Percentiles rank a stretch among this genome's conserved stretches.
Conservation (phyloP, 2,329 filamentous ascomycete genomes). For the Penicillium sp. region DNA sequence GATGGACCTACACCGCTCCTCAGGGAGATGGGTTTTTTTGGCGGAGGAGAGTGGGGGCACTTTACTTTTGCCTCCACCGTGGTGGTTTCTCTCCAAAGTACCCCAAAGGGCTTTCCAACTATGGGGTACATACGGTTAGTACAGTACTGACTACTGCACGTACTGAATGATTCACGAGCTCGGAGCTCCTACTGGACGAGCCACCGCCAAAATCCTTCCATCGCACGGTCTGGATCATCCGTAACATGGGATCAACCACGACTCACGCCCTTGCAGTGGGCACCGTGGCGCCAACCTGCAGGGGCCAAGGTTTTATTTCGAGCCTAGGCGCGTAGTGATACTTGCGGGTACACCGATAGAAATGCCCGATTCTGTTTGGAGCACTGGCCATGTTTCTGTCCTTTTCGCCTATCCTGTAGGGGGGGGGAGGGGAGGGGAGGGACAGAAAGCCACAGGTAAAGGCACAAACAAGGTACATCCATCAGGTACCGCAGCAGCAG, state of each 20-base stretch:
- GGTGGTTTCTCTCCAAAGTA: not conserved
- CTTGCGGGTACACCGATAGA: slow-evolving; percentile 6
- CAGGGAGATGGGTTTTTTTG: not conserved
- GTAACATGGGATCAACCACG: not conserved
- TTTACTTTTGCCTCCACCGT: slow-evolving; percentile 8
- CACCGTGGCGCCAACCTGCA: slow-evolving; percentile 17
- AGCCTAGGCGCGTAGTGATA: not conserved
- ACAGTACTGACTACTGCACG: not conserved
- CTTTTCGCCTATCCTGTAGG: not conserved
- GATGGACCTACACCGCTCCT: slow-evolving; percentile 4
- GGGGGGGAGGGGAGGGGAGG: not conserved
- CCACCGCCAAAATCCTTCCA: not conserved
- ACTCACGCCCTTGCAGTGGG: slow-evolving; percentile 19
- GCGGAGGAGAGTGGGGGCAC: slow-evolving; percentile 3
- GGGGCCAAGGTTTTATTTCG: slow-evolving; percentile 15
- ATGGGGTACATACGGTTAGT: not conserved
- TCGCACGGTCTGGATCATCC: slow-evolving; percentile 18
- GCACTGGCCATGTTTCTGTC: not conserved
- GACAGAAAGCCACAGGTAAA: not conserved
- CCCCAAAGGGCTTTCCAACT: not conserved
- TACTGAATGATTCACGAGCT: not conserved
- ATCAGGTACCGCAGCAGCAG: not conserved
- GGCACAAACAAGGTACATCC: not conserved
- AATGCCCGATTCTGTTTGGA: not conserved
- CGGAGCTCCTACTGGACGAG: not conserved